Percentiles rank a stretch among this genome's conserved stretches.
These are phyloP conservation scores for Tricholoma saponaceum DNA, from an alignment of 768 basidiomycete genomes.

Conservation along the genomic window DNA sequence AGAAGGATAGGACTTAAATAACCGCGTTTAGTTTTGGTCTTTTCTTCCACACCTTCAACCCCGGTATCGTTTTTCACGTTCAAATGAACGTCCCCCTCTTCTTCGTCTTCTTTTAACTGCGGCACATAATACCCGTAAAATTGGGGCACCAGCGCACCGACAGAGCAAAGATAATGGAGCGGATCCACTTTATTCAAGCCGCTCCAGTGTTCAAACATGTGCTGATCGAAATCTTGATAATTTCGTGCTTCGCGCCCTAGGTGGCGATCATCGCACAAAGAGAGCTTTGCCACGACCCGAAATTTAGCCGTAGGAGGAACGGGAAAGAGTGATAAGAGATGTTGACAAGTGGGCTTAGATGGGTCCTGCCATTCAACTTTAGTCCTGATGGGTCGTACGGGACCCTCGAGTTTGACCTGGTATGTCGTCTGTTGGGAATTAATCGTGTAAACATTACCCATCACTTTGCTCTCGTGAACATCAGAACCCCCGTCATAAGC, in stretches of 20 bases:
- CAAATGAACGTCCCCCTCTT: conserved; percentile 2
- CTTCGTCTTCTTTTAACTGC: conserved; percentile 6
- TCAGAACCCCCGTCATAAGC: neutral
- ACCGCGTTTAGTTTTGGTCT: neutral
- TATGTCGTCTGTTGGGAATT: neutral
- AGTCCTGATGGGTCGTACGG: conserved; percentile 14
- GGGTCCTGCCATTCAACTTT: conserved; percentile 28
- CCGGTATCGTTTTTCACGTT: neutral
- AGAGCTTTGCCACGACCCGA: conserved; percentile 42
- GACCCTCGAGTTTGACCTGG: conserved; percentile 6
- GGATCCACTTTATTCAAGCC: conserved; percentile 43
- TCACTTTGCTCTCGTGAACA: neutral
- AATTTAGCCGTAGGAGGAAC: conserved; percentile 35
- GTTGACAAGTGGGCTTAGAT: conserved; percentile 26
- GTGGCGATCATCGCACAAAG: conserved; percentile 32
- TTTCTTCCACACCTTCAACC: neutral
- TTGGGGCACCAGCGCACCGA: conserved; percentile 53
- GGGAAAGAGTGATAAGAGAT: conserved; percentile 13
- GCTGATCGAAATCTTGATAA: conserved; percentile 40
- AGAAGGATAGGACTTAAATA: conserved; percentile 40
- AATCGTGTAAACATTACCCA: neutral
- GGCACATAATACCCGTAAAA: conserved; percentile 59
- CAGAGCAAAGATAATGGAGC: conserved; percentile 39
- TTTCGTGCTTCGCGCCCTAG: conserved; percentile 36
- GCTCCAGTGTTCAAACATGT: conserved; percentile 46